Evolutionary conservation across 192 early-diverging fungal genomes (phyloP), one percentile per base, ranked within the genome.

Genomic region (Phlyctochytrium planicorne): DNA sequence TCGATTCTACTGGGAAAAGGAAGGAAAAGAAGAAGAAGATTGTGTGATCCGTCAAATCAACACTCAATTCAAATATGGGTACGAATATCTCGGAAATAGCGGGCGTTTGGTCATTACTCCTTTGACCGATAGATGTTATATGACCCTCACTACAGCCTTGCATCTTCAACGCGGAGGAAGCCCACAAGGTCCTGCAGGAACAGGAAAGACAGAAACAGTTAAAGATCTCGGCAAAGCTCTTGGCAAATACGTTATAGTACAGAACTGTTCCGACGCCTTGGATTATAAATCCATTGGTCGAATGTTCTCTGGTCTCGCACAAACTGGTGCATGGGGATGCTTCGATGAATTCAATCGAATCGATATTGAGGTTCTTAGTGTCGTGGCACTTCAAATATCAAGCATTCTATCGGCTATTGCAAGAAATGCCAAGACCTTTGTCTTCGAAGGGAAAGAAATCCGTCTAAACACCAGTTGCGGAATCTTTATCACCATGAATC

Each of bases 291-390:
- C 78, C 1, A 87, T 87, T 50, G 84, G 83, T 23, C 53, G 82
- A 36, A 86, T 86, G 81, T 87, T 87, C 59, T 79, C 80, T 30
- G 84, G 84, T 56, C 73, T 87, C 23, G 73, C 80, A 3, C 84
- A 87, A 71, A 83, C 83, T 20, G 84, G 84, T 25, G 84, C 84
- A 25, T 87, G 84, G 84, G 82, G 84, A n/a, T 84, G 83, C 62
- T 87, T 87, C 62, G 84, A 87, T 66, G 84, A 87, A 68, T 87
- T 87, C 73, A 87, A 87, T 60, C 75, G 84, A 29, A 87, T 87
- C 66, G 82, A 87, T 64, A 87, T 87, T 78, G 84, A 87, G 66
- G 84, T 87, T 14, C 66, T 87, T 12, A 73, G 68, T 73, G 84
- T 87, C 52, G 82, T 87, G 30, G 84, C 84, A 2, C 67, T 82